A percentile compares a stretch with the other conserved stretches of the same genome.
These are phyloP conservation scores for Ambispora gerdemannii DNA, from an alignment of 192 early-diverging fungal genomes.

Conservation along the genomic window DNA sequence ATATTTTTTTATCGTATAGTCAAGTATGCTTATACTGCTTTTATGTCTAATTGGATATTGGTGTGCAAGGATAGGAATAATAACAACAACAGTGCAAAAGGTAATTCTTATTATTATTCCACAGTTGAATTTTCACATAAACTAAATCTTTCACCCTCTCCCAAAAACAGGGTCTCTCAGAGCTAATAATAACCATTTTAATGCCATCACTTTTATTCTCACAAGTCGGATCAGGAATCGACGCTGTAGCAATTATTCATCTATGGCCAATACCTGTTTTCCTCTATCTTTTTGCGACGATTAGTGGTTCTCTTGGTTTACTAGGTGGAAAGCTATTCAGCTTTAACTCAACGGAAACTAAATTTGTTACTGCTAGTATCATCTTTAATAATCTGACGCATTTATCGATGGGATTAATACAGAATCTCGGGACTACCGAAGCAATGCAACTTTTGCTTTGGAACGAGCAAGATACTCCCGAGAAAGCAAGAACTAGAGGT, in stretches of 20 bases:
- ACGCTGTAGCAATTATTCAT: slow-evolving; percentile 1
- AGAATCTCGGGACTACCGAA: slow-evolving; percentile 7
- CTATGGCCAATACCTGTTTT: slow-evolving; percentile 29
- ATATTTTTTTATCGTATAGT: too few species aligned
- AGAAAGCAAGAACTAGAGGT: background rate
- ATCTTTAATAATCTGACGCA: slow-evolving; percentile 29
- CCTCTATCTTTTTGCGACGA: slow-evolving; percentile 1
- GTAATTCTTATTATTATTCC: background rate
- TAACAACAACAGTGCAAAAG: background rate
- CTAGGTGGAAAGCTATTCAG: slow-evolving; percentile 20
- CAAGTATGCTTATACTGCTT: background rate
- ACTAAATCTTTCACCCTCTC: background rate
- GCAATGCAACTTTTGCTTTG: slow-evolving; percentile 10
- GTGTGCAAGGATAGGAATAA: background rate
- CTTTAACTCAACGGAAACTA: background rate
- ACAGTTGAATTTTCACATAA: background rate
- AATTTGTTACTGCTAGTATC: slow-evolving; percentile 16
- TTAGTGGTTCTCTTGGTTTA: background rate
- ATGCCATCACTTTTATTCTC: slow-evolving; percentile 28
- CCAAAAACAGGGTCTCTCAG: slow-evolving; percentile 1
- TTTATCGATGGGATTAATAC: slow-evolving; percentile 20
- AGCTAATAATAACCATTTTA: slow-evolving; percentile 19
- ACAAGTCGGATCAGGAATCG: slow-evolving; percentile 16
- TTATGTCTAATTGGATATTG: background rate
- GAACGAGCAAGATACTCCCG: slow-evolving; percentile 1